Percentiles rank a stretch among this genome's conserved stretches.
phyloP scores from a whole-genome alignment of 1,284 basidiomycete species.

The Ceratobasidium sp. region DNA sequence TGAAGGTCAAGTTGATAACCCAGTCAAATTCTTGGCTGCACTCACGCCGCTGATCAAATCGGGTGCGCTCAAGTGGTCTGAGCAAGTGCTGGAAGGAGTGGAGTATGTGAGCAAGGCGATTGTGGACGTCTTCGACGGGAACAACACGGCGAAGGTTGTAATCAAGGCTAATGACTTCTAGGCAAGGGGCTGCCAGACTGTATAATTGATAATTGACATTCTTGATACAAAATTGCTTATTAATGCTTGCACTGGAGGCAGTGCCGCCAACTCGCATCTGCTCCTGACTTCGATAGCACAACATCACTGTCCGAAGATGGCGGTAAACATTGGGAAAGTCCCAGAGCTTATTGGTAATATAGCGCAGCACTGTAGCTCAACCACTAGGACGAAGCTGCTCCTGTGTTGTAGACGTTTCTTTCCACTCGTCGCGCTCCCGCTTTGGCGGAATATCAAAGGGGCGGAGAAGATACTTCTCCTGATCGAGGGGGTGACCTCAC shows the following conservation, averaged over 20 bases:
- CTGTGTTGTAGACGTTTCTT: neutral
- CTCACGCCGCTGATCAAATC: constrained; percentile 39
- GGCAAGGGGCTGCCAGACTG: neutral
- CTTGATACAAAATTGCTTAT: neutral
- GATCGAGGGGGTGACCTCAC: neutral
- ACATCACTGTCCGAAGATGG: neutral
- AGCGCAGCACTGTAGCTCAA: neutral
- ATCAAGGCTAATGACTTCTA: constrained; percentile 9
- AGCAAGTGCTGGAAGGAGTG: constrained; percentile 43
- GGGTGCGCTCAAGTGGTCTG: constrained; percentile 45
- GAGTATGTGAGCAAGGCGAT: constrained; percentile 33
- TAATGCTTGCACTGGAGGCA: neutral
- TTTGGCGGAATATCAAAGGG: neutral
- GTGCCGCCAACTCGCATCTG: neutral
- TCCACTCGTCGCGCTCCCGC: neutral
- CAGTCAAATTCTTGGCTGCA: constrained; percentile 44
- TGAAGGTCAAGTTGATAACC: constrained; percentile 17
- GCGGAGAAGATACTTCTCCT: neutral
- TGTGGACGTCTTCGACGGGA: constrained; percentile 1
- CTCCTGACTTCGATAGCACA: neutral
- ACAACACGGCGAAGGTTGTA: constrained; percentile 38
- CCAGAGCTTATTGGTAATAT: neutral
- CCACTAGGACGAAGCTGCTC: neutral
- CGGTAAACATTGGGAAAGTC: neutral
- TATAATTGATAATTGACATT: neutral